phyloP scores from a whole-genome alignment of 2,329 filamentous ascomycete species.

The Colletotrichum sp. region DNA sequence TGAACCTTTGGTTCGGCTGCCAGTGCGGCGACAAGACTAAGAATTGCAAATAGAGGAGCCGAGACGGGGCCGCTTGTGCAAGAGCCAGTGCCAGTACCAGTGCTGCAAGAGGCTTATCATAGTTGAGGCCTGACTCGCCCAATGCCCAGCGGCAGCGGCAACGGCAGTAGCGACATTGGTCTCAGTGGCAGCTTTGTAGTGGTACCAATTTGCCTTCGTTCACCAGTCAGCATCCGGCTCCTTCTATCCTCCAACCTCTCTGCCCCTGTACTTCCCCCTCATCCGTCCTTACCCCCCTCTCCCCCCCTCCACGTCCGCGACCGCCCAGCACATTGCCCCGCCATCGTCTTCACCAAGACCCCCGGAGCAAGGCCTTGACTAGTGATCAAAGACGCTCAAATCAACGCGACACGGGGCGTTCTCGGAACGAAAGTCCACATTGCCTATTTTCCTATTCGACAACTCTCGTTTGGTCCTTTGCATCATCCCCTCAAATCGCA shows the following conservation, averaged over 20 bases:
- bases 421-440: conserved; percentile 18
- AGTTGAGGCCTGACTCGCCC: conserved; percentile 23
- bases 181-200: not conserved
- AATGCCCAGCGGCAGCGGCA: not conserved
- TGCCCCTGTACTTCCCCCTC: not conserved
- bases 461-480: not conserved
- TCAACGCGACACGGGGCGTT: conserved; percentile 5
- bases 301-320: not conserved
- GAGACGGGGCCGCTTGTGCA: not conserved
- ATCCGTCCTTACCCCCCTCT: not conserved
- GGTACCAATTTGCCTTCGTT: not conserved
- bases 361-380: conserved; percentile 7
- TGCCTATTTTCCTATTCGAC: conserved; percentile 2
- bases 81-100: conserved; percentile 2
- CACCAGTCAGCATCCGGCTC: not conserved
- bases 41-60: not conserved
- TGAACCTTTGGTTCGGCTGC: conserved; percentile 8
- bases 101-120: conserved; percentile 8
- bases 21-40: conserved; percentile 5
- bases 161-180: not conserved
- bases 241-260: not conserved
- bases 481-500: conserved; percentile 10
- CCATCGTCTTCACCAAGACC: conserved; percentile 7
- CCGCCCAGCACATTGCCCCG: conserved; percentile 1
- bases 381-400: not conserved